Conservation (phyloP, 805 yeast genomes). For the Kluyveromyces dobzhanskii region DNA sequence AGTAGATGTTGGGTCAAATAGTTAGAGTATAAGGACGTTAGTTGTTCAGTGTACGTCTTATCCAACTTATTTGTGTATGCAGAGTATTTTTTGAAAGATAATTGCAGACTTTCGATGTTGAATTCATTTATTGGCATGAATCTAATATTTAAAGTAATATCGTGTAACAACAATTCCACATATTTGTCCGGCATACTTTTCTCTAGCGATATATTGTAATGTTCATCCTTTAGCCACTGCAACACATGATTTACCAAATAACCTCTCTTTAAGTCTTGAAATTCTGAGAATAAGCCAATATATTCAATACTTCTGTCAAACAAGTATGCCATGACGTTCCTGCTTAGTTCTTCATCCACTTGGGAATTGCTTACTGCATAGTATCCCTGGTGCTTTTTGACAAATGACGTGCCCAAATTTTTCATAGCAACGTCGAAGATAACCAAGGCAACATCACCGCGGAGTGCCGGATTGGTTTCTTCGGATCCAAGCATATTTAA, state of each 20-base stretch:
- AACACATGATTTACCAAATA: conserved; percentile 61
- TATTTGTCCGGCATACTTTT: conserved; percentile 27
- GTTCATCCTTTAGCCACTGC: conserved; percentile 39
- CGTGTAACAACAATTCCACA: conserved; percentile 37
- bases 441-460: conserved; percentile 64
- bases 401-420: conserved; percentile 30
- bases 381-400: conserved; percentile 28
- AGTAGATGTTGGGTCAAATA: conserved; percentile 29
- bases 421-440: conserved; percentile 62
- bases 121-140: conserved; percentile 32
- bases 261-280: conserved; percentile 58
- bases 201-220: conserved; percentile 27
- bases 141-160: conserved; percentile 62
- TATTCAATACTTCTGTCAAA: conserved; percentile 39
- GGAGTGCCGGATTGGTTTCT: conserved; percentile 73
- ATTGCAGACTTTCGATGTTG: conserved; percentile 51
- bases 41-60: conserved; percentile 23
- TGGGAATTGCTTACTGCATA: conserved; percentile 26
- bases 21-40: conserved; percentile 31
- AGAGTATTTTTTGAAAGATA: conserved; percentile 60
- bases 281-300: conserved; percentile 57
- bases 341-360: conserved; percentile 25
- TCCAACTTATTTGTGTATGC: conserved; percentile 46
- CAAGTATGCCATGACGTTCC: conserved; percentile 23
- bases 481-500: conserved; percentile 76